These are phyloP conservation scores for Ocimum tenuiflorum DNA, from an alignment of 257 asterid species.

Conservation along the genomic window DNA sequence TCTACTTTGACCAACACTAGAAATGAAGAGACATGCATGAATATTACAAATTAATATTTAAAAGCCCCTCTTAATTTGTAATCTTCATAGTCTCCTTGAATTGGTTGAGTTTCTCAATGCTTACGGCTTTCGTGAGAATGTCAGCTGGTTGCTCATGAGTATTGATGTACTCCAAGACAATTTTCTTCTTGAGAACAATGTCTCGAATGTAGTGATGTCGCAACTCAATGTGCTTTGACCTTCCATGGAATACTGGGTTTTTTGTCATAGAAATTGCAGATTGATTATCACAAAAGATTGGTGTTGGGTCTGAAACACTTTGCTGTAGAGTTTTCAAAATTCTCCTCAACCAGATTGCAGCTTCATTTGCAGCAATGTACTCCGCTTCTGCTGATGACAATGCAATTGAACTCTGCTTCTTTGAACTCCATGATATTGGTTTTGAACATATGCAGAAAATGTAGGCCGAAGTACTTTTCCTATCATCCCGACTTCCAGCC, in stretches of 20 bases:
- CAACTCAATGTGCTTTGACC: slow-evolving; percentile 12
- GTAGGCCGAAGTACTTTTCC: not conserved
- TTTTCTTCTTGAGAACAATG: not conserved
- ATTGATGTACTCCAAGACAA: not conserved
- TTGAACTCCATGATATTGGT: not conserved
- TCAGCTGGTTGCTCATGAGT: not conserved
- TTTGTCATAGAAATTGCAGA: not conserved
- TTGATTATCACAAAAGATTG: not conserved
- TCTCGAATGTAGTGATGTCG: slow-evolving; percentile 7
- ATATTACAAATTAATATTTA: not conserved
- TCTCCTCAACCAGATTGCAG: slow-evolving; percentile 12
- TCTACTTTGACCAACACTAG: not conserved
- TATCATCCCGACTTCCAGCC: not conserved
- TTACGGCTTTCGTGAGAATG: not conserved
- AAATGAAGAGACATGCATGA: not conserved
- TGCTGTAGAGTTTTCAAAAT: not conserved
- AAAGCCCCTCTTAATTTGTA: not conserved
- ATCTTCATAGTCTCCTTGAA: not conserved
- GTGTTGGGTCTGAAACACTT: not conserved
- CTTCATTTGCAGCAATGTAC: not conserved
- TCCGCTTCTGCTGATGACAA: not conserved
- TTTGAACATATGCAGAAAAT: not conserved
- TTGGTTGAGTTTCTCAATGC: not conserved
- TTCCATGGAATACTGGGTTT: slow-evolving; percentile 11
- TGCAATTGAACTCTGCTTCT: not conserved